A percentile compares a stretch with the other conserved stretches of the same genome.
Evolutionary conservation across 2,329 filamentous ascomycete genomes (phyloP).

Genomic region (Venturia aucupariae): DNA sequence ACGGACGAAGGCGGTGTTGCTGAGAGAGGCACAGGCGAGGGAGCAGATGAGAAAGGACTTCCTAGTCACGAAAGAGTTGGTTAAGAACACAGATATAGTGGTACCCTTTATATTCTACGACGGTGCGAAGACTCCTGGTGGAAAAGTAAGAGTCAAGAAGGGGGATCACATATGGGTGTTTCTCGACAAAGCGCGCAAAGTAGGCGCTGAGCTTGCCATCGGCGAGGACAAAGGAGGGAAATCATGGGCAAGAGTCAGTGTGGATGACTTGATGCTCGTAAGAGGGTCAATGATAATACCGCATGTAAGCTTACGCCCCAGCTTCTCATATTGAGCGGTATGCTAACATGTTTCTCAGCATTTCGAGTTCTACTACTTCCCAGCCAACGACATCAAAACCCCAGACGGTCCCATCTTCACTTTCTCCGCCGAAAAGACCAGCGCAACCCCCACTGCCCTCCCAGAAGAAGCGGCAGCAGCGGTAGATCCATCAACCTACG

Average conservation of each 20-base stretch:
- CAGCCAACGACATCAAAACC: constrained; percentile 74
- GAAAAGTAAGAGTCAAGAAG: constrained; percentile 79
- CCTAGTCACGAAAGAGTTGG: constrained; percentile 67
- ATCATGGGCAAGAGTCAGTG: constrained; percentile 87
- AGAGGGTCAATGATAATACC: constrained; percentile 85
- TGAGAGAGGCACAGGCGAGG: constrained; percentile 68
- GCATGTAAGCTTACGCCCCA: constrained; percentile 55
- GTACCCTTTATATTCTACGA: constrained; percentile 98
- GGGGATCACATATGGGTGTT: constrained; percentile 91
- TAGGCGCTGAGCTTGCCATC: constrained; percentile 74
- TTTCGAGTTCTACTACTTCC: constrained; percentile 95
- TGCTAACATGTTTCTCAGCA: constrained; percentile 49
- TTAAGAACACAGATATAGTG: constrained; percentile 80
- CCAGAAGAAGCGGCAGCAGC: constrained; percentile 6
- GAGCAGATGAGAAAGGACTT: constrained; percentile 74
- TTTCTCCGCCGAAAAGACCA: constrained; percentile 49
- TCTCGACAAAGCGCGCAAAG: constrained; percentile 80
- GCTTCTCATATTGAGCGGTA: background rate
- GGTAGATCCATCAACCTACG: constrained; percentile 26
- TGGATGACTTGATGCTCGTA: constrained; percentile 92
- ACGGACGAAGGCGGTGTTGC: constrained; percentile 65
- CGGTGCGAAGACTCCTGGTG: constrained; percentile 79
- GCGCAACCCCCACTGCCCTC: constrained; percentile 28
- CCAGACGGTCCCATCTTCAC: constrained; percentile 72
- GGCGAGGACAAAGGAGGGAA: constrained; percentile 57